These are phyloP conservation scores for Botrytis cinerea DNA, from an alignment of 2,329 filamentous ascomycete species.

Conservation along the genomic window DNA sequence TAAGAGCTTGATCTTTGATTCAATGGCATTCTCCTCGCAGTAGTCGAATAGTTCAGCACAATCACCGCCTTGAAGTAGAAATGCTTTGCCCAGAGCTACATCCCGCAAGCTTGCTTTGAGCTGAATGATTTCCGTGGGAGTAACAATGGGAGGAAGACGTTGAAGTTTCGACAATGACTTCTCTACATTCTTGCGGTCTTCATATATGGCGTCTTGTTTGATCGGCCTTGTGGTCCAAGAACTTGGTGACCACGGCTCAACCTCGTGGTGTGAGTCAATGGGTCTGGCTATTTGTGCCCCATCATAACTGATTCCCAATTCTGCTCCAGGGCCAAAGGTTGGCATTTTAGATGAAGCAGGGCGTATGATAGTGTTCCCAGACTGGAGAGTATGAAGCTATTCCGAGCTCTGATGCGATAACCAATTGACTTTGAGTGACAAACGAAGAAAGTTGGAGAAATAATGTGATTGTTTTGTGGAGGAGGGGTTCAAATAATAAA, in stretches of 20 bases:
- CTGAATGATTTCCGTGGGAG: constrained; percentile 75
- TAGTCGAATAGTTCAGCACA: constrained; percentile 98
- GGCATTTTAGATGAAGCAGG: constrained; percentile 3
- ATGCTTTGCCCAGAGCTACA: constrained; percentile 87
- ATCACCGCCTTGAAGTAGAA: constrained; percentile 93
- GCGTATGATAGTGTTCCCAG: not conserved
- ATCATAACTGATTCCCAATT: constrained; percentile 1
- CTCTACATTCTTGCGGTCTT: constrained; percentile 59
- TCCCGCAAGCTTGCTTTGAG: constrained; percentile 78
- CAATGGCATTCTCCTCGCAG: constrained; percentile 84
- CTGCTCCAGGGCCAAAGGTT: not conserved
- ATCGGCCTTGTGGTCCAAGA: constrained; percentile 80
- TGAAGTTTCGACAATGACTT: constrained; percentile 65
- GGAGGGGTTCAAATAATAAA: constrained; percentile 1
- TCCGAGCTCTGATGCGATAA: not conserved
- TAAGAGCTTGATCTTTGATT: constrained; percentile 94
- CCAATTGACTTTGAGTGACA: not conserved
- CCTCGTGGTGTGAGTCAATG: constrained; percentile 10
- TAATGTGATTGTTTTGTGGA: not conserved
- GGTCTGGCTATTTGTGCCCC: not conserved
- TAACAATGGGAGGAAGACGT: constrained; percentile 74
- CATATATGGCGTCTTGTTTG: constrained; percentile 73
- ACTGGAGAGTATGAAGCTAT: not conserved
- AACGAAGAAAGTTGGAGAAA: not conserved
- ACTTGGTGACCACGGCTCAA: constrained; percentile 54